Evolutionary conservation across 2,329 filamentous ascomycete genomes (phyloP).

Genomic region (Shiraia bambusicola): DNA sequence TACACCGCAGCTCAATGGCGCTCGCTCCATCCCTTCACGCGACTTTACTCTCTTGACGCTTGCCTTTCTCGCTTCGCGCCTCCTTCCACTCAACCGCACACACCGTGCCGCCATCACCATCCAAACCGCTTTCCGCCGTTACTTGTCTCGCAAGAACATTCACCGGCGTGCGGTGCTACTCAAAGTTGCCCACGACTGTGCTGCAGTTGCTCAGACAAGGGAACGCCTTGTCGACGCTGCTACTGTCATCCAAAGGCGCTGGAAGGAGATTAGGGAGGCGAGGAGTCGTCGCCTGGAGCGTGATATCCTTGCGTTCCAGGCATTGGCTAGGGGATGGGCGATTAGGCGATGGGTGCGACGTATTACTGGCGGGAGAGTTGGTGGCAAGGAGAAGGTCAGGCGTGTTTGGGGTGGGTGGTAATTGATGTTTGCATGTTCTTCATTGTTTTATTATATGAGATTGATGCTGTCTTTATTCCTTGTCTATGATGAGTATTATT

Average conservation of each 20-base stretch:
- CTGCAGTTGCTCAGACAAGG: conserved; percentile 49
- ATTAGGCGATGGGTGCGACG: conserved; percentile 36
- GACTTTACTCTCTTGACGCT: conserved; percentile 60
- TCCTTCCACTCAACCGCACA: conserved; percentile 54
- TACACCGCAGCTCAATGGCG: conserved; percentile 21
- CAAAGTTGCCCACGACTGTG: conserved; percentile 50
- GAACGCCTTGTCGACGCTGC: conserved; percentile 46
- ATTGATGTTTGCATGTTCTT: background rate
- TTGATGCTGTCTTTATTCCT: too few relatives aligned
- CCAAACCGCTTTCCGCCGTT: conserved; percentile 54
- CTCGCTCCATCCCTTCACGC: conserved; percentile 51
- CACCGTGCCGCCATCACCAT: conserved; percentile 55
- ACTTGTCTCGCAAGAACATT: conserved; percentile 31
- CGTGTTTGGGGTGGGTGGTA: conserved; percentile 43
- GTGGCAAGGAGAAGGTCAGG: conserved; percentile 38
- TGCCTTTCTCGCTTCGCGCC: conserved; percentile 60
- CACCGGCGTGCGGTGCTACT: conserved; percentile 43
- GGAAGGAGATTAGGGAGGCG: conserved; percentile 43
- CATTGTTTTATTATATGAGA: background rate
- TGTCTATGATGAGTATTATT: too few relatives aligned
- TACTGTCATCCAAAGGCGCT: conserved; percentile 48
- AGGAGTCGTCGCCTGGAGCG: conserved; percentile 40
- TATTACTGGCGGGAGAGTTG: conserved; percentile 28
- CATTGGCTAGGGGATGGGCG: conserved; percentile 46
- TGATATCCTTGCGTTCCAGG: conserved; percentile 47